Percentiles rank a stretch among this genome's conserved stretches.
Conservation (phyloP, 75 land plant species). For the Azolla pinnata region DNA sequence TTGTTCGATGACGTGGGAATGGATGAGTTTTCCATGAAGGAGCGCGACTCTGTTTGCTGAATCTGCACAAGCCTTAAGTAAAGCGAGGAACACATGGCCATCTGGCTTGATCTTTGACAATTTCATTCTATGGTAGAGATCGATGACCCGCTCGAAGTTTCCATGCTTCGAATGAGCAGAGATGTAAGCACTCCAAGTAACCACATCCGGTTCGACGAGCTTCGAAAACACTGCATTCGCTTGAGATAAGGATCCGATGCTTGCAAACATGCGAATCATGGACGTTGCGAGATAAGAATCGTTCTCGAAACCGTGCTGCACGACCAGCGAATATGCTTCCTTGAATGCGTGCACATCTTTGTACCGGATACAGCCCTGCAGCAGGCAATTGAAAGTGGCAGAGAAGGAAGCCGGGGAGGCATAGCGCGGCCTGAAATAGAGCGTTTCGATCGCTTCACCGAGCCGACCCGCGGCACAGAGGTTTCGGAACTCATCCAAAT, state of each 20-base stretch:
- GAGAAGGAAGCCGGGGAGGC: too few relatives aligned
- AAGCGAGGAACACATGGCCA: background rate
- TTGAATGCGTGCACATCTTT: too few relatives aligned
- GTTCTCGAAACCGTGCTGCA: background rate
- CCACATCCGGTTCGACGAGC: background rate
- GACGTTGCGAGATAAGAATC: background rate
- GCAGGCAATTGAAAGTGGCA: too few relatives aligned
- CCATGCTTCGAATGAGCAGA: slow-evolving; percentile 1
- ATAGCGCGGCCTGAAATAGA: too few relatives aligned
- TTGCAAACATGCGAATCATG: background rate
- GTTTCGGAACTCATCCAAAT: too few relatives aligned
- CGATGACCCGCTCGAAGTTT: background rate
- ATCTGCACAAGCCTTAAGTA: slow-evolving; percentile 1
- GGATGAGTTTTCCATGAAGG: slow-evolving; percentile 46
- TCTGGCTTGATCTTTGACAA: background rate
- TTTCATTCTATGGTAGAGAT: background rate
- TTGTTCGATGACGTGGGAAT: slow-evolving; percentile 34
- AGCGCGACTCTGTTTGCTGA: background rate
- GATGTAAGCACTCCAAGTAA: slow-evolving; percentile 6
- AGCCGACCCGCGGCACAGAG: too few relatives aligned
- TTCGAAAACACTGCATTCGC: background rate
- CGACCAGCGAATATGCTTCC: background rate
- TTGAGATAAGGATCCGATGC: background rate
- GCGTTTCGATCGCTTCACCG: too few relatives aligned
- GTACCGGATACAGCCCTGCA: too few relatives aligned